Conservation (phyloP, 2,329 filamentous ascomycete species). For the Aspergillus sp. region DNA sequence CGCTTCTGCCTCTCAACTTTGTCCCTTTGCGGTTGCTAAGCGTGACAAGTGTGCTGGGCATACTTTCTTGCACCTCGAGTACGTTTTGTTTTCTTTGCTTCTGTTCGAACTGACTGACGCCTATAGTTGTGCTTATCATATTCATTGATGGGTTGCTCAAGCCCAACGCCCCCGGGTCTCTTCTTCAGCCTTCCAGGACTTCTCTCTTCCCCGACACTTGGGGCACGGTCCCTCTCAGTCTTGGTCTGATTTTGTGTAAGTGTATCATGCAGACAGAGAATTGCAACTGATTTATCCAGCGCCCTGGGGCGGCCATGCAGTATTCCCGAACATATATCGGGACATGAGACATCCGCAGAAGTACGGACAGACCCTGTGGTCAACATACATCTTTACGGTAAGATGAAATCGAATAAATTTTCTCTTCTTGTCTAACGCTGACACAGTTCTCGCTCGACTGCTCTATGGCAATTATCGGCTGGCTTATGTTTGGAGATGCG, state of each 20-base stretch:
- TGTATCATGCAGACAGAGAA: neutral
- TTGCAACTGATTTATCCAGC: conserved; percentile 22
- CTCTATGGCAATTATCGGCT: conserved; percentile 69
- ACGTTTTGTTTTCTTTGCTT: conserved; percentile 34
- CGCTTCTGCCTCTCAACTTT: conserved; percentile 76
- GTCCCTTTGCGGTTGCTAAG: conserved; percentile 74
- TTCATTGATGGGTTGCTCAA: conserved; percentile 82
- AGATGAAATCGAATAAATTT: conserved; percentile 18
- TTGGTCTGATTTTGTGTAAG: conserved; percentile 75
- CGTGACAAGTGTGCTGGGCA: conserved; percentile 87
- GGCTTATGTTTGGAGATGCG: conserved; percentile 90
- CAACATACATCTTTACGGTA: conserved; percentile 79
- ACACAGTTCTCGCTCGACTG: conserved; percentile 66
- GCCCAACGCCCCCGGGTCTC: conserved; percentile 65
- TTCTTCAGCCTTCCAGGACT: conserved; percentile 69
- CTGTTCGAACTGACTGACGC: conserved; percentile 18
- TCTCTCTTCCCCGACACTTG: conserved; percentile 79
- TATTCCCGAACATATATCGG: conserved; percentile 77
- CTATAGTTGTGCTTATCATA: conserved; percentile 68
- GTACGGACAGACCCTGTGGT: conserved; percentile 62
- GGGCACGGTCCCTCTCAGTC: conserved; percentile 75
- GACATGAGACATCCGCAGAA: conserved; percentile 77
- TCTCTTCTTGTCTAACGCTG: conserved; percentile 6
- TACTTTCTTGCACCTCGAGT: conserved; percentile 82
- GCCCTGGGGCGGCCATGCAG: conserved; percentile 60